Base-by-base conservation (phyloP, 2,329 filamentous ascomycete genomes). In the Sporothrix pallida region DNA sequence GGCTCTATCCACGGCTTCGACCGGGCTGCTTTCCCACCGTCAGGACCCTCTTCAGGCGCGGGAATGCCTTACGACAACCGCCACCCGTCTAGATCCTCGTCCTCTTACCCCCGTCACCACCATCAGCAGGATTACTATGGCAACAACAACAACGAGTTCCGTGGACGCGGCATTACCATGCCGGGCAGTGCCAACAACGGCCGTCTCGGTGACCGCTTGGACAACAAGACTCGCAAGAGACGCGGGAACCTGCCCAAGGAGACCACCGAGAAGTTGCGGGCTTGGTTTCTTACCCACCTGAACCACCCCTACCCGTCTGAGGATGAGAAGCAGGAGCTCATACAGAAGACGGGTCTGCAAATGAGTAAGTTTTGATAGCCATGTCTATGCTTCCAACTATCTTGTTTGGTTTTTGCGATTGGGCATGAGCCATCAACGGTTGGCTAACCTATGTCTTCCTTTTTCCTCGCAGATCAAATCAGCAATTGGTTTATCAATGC, bases 161-260 rank as follows among this genome's bases (percentile, higher is more conserved):
- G 62, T n/a, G 60, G 37, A 46, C 60, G 60, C 26, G 80, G 81
- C 17, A 83, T 86, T 3, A 80, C 83, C 26, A 3, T n/a, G 5
- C 17, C 44, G 5, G 69, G 80, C 52, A 13, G 44, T 23, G 31
- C 31, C 37, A n/a, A 17, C 54, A 48, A 20, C 26, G 42, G 42
- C 62, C 62, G 62, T 17, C n/a, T 67, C 76, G 82, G 80, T 2
- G 86, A 37, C 31, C 31, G 31, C 7, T 37, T 37, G 31, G 31
- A 88, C 73, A 83, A 79, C 74, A 88, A 87, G 80, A 86, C 86
- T 76, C 83, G 88, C 46, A 91, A 89, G 80, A 87, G 94, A 71
- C 87, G 94, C 54, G 94, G 94, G 1, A 97, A 97, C 79, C 85
- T 97, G 2, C 94, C 94, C n/a, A 97, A 97, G 80, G 92, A 94